Conservation (phyloP, 202 grass and related monocot genomes). For the Bolboschoenoplectus hybrid region DNA sequence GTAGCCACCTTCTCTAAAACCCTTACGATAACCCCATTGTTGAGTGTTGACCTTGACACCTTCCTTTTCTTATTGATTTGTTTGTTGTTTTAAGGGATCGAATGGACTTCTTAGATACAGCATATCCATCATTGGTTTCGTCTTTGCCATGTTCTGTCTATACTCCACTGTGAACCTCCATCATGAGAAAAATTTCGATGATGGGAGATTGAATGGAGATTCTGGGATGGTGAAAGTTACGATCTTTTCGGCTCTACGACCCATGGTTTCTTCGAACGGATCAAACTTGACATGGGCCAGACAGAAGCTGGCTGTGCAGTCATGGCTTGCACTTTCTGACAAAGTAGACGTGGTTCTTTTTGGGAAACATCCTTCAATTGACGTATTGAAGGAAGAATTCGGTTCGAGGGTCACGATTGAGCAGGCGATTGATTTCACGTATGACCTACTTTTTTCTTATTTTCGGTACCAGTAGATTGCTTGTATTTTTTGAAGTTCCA, state of each 20-base stretch:
- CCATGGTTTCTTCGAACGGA: slow-evolving; percentile 26
- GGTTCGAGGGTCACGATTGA: slow-evolving; percentile 62
- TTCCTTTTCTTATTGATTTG: slow-evolving; percentile 13
- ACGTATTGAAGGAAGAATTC: slow-evolving; percentile 39
- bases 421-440: slow-evolving; percentile 64
- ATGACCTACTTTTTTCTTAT: slow-evolving; percentile 32
- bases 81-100: slow-evolving; percentile 16
- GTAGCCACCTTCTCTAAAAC: not conserved
- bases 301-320: slow-evolving; percentile 77
- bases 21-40: not conserved
- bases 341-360: slow-evolving; percentile 71
- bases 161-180: slow-evolving; percentile 25
- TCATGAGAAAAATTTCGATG: not conserved
- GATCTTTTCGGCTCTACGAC: slow-evolving; percentile 56
- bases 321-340: slow-evolving; percentile 72
- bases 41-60: not conserved
- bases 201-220: not conserved
- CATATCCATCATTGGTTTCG: slow-evolving; percentile 32
- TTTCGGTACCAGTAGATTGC: not conserved
- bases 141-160: slow-evolving; percentile 30
- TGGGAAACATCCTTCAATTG: slow-evolving; percentile 43
- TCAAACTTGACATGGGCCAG: slow-evolving; percentile 34
- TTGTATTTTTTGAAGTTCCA: slow-evolving; percentile 4
- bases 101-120: slow-evolving; percentile 9
- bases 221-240: slow-evolving; percentile 38